These are phyloP conservation scores for Chytriomyces sp. DNA, from an alignment of 192 early-diverging fungal genomes.

Conservation along the genomic window DNA sequence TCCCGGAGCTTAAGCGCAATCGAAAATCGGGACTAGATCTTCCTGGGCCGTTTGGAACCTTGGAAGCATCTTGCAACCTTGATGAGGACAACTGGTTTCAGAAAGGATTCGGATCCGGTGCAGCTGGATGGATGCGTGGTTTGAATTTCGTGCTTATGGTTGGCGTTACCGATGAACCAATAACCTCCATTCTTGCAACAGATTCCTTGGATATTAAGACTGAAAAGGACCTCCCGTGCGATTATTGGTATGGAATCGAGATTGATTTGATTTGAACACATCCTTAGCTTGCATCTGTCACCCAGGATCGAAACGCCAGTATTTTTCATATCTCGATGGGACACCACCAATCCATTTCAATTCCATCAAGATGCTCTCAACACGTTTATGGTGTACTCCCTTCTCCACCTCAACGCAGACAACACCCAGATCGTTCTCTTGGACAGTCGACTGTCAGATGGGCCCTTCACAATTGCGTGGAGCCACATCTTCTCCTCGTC, in stretches of 20 bases:
- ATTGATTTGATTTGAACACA: not conserved
- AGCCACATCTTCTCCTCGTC: slow-evolving; percentile 16
- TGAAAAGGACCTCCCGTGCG: not conserved
- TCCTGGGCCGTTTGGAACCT: too few species aligned
- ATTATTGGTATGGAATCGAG: not conserved
- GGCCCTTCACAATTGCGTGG: slow-evolving; percentile 23
- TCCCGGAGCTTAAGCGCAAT: not conserved
- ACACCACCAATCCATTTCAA: slow-evolving; percentile 29
- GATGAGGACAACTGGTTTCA: not conserved
- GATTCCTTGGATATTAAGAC: not conserved
- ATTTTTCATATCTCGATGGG: slow-evolving; percentile 22
- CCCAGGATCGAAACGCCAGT: slow-evolving; percentile 15
- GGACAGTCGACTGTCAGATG: not conserved
- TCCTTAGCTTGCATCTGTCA: not conserved
- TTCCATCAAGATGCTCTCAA: slow-evolving; percentile 29
- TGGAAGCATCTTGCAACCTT: not conserved
- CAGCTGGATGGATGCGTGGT: slow-evolving; percentile 3
- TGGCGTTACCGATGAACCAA: not conserved
- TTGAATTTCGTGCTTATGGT: not conserved
- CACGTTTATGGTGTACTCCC: slow-evolving; percentile 16
- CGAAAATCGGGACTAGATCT: not conserved
- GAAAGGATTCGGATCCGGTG: not conserved
- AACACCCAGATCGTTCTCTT: slow-evolving; percentile 3
- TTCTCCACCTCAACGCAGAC: not conserved
- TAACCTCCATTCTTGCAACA: not conserved